These are phyloP conservation scores for Orbilia blumenaviensis DNA, from an alignment of 2,329 filamentous ascomycete genomes.

Conservation along the genomic window DNA sequence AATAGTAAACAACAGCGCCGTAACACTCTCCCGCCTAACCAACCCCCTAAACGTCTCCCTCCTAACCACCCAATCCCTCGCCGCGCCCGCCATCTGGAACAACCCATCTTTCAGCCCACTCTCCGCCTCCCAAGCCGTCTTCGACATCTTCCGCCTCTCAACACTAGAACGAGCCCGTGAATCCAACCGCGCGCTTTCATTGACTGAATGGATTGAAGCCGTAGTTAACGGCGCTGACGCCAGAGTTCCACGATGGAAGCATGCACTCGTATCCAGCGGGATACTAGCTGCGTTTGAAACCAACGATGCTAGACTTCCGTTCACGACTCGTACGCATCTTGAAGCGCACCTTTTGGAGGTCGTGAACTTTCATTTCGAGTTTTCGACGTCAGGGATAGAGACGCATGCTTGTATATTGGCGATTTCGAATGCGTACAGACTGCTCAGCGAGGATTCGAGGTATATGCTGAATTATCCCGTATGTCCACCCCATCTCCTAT, in stretches of 20 bases:
- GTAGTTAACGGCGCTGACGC: conserved; percentile 70
- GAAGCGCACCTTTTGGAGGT: conserved; percentile 46
- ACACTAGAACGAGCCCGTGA: conserved; percentile 66
- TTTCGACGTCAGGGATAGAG: conserved; percentile 43
- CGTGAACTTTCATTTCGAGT: conserved; percentile 50
- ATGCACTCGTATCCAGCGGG: conserved; percentile 80
- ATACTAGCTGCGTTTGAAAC: conserved; percentile 66
- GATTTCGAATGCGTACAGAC: conserved; percentile 39
- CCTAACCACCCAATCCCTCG: conserved; percentile 76
- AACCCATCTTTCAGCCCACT: conserved; percentile 70
- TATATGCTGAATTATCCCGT: conserved; percentile 48
- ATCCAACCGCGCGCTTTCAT: conserved; percentile 61
- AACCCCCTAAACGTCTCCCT: conserved; percentile 79
- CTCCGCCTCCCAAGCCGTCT: conserved; percentile 71
- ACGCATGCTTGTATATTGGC: conserved; percentile 45
- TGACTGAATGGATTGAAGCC: conserved; percentile 68
- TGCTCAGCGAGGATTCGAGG: conserved; percentile 43
- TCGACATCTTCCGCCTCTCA: conserved; percentile 77
- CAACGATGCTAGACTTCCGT: conserved; percentile 40
- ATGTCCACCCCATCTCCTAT: no score
- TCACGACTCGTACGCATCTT: conserved; percentile 37
- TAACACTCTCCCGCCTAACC: conserved; percentile 73
- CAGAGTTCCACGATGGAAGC: conserved; percentile 78
- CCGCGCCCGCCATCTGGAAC: conserved; percentile 76
- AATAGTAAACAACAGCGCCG: conserved; percentile 64